phyloP scores from a whole-genome alignment of 306 rosid genomes.

The Herpetospermum pedunculosum region DNA sequence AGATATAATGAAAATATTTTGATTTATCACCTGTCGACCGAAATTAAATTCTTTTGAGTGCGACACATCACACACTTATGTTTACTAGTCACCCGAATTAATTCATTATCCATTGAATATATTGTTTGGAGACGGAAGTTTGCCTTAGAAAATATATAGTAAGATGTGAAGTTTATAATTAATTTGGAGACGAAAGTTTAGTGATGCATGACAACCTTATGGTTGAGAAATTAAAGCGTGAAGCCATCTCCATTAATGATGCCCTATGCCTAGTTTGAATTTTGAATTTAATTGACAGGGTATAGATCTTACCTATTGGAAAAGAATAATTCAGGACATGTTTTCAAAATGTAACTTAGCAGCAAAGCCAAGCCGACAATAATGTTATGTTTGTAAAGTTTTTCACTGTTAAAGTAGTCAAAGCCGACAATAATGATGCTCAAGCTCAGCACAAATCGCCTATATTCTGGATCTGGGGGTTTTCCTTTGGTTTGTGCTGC shows the following conservation, averaged over 20 bases:
- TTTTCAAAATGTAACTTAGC: background rate
- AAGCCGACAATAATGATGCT: constrained; percentile 1
- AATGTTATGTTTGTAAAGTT: background rate
- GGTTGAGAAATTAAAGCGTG: background rate
- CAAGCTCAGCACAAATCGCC: background rate
- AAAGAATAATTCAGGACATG: background rate
- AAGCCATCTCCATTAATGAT: background rate
- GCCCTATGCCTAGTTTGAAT: background rate
- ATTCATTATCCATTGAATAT: no score
- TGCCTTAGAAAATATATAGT: background rate
- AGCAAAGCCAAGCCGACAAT: constrained; percentile 4
- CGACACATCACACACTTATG: no score
- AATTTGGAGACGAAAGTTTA: background rate
- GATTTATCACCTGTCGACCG: no score
- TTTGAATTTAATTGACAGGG: background rate
- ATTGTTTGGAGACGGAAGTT: background rate
- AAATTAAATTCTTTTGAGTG: no score
- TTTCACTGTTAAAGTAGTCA: background rate
- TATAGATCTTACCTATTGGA: background rate
- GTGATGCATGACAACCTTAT: background rate
- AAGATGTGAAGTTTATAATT: background rate
- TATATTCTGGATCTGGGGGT: background rate
- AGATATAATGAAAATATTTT: background rate
- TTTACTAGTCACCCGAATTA: no score
- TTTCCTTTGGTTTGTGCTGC: background rate